These are phyloP conservation scores for Collariella sp. DNA, from an alignment of 495 filamentous ascomycete genomes.

Conservation along the genomic window DNA sequence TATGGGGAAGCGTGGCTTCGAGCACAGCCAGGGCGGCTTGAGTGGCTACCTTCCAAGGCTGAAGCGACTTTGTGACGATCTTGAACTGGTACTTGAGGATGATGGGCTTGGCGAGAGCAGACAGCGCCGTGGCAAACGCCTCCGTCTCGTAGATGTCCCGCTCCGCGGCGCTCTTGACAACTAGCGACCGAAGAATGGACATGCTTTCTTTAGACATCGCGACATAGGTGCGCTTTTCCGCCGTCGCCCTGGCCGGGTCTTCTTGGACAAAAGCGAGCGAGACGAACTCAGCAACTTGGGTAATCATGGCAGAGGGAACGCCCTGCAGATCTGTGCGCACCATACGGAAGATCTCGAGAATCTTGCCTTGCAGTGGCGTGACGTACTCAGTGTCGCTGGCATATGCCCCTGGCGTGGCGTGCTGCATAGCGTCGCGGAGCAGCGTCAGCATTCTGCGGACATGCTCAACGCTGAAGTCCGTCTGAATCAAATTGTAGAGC, in stretches of 20 bases:
- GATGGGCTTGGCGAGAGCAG: conserved; percentile 59
- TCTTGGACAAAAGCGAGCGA: conserved; percentile 53
- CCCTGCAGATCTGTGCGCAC: conserved; percentile 60
- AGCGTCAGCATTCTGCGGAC: conserved; percentile 55
- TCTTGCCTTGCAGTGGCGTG: conserved; percentile 66
- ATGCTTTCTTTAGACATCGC: conserved; percentile 77
- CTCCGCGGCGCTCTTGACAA: conserved; percentile 54
- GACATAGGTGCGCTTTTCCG: conserved; percentile 62
- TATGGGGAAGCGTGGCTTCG: conserved; percentile 53
- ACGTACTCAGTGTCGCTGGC: conserved; percentile 76
- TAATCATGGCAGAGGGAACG: conserved; percentile 58
- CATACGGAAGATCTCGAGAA: conserved; percentile 62
- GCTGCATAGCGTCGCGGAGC: conserved; percentile 46
- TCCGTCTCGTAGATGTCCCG: conserved; percentile 56
- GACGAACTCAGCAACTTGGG: conserved; percentile 58
- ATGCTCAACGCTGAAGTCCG: conserved; percentile 49
- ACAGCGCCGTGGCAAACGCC: conserved; percentile 50
- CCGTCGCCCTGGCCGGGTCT: conserved; percentile 22
- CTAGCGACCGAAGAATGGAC: conserved; percentile 54
- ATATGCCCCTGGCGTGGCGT: conserved; percentile 63
- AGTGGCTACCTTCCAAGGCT: conserved; percentile 74
- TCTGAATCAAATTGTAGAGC: conserved; percentile 69
- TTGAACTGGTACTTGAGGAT: conserved; percentile 64
- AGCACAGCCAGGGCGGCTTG: conserved; percentile 60
- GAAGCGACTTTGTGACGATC: conserved; percentile 46